Base-by-base conservation (phyloP, 768 basidiomycete genomes). In the Leccinum ochraceum region DNA sequence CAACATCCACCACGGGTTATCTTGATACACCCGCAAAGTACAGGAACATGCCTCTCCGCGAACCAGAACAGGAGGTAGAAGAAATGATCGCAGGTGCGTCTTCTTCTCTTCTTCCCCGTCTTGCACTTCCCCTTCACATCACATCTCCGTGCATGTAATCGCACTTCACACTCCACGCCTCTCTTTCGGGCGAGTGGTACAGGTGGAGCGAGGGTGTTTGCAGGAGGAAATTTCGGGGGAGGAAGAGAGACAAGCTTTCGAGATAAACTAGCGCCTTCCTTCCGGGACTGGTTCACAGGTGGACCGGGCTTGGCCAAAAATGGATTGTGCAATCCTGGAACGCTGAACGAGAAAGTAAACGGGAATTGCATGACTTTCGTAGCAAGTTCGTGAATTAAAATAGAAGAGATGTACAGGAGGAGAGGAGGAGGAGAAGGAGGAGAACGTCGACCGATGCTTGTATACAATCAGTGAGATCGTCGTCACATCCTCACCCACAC, bases 261-360 rank as follows among this genome's bases (percentile, higher is more conserved):
- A 62, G 74, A 63, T 48, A 66, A 64, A 44, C 68, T 52, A 62
- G 50, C 67, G 68, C 66, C 70, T 64, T 68, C 55, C 17, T 60
- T 67, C 66, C 71, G 74, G 70, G 69, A 57, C 56, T 54, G 66
- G 36, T 61, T 13, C 34, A 56, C 32, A 7, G n/a, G 37, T 63
- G 63, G 61, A 54, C 69, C 65, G 63, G 67, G 59, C 26, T 53
- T 63, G 58, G 58, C 63, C 66, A 79, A 69, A 74, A 91, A 91
- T 9, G 89, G 89, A 67, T 90, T 90, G 26, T 78, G 72, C 56
- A 89, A 68, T 6, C 87, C 88, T 5, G 89, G 86, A 13, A 88
- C 83, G 37, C 79, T 71, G 61, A 90, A 79, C 16, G 72, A 83
- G 78, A 92, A 92, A 54, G 88, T 89, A 70, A 92, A 92, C 13